Percentiles rank a stretch among this genome's conserved stretches.
phyloP scores from a whole-genome alignment of 75 land plant genomes.

The Pinus tabuliformis region DNA sequence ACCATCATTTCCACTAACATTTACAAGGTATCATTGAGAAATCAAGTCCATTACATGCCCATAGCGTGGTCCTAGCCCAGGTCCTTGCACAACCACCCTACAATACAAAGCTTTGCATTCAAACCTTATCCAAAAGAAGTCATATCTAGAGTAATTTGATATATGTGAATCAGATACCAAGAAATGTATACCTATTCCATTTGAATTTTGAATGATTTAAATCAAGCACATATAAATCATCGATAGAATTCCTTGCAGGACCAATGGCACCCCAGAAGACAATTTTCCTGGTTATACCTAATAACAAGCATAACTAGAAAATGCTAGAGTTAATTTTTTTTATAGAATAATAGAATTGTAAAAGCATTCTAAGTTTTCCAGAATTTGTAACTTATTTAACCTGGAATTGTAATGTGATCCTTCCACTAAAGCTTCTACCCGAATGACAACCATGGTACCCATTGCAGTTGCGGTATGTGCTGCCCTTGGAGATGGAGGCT shows the following conservation, averaged over 20 bases:
- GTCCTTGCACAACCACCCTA: conserved; percentile 89
- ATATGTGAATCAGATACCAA: neutral
- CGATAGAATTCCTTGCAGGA: conserved; percentile 89
- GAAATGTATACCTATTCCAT: conserved; percentile 69
- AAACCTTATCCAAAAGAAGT: neutral
- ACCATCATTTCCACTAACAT: conserved; percentile 93
- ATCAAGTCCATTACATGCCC: conserved; percentile 93
- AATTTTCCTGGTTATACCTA: neutral
- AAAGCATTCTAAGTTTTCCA: neutral
- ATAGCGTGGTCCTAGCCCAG: conserved; percentile 89
- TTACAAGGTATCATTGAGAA: conserved; percentile 73
- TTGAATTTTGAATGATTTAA: conserved; percentile 73
- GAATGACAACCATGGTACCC: conserved; percentile 83
- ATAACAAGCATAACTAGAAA: neutral
- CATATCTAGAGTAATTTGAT: neutral
- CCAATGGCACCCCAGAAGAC: conserved; percentile 81
- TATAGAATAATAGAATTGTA: neutral
- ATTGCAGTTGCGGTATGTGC: conserved; percentile 89
- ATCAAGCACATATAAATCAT: conserved; percentile 88
- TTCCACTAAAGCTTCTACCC: conserved; percentile 26
- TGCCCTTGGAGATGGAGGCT: conserved; percentile 89
- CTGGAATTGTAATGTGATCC: neutral
- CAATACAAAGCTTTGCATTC: neutral
- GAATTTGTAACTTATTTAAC: neutral
- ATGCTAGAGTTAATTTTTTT: neutral